These are phyloP conservation scores for Phtheirospermum japonicum DNA, from an alignment of 257 asterid species.

Conservation along the genomic window DNA sequence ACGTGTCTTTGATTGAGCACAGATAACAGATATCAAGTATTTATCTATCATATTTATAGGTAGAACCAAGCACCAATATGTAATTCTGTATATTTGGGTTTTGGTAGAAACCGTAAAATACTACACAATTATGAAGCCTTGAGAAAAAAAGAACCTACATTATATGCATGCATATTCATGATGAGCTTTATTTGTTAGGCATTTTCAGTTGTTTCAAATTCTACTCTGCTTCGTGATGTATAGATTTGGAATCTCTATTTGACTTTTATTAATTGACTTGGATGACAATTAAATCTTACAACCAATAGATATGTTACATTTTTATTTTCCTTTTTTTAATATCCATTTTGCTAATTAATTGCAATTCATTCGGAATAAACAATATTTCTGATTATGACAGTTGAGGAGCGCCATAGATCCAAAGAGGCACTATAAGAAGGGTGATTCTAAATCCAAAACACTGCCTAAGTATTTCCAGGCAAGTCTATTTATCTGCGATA, in stretches of 20 bases:
- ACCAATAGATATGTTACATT: no score
- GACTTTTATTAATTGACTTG: neutral
- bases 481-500: conserved; percentile 29
- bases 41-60: neutral
- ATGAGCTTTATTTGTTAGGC: no score
- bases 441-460: conserved; percentile 62
- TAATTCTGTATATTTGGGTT: neutral
- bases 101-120: no score
- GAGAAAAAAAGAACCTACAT: no score
- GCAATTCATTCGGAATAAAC: conserved; percentile 6
- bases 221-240: neutral
- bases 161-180: no score
- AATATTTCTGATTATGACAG: conserved; percentile 38
- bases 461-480: conserved; percentile 94
- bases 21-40: no score
- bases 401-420: conserved; percentile 79
- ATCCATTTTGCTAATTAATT: neutral
- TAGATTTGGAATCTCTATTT: neutral
- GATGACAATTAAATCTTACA: no score
- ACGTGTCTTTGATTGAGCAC: no score
- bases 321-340: no score
- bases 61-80: neutral
- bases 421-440: conserved; percentile 79
- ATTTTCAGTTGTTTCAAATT: no score
- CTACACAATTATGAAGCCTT: no score